Conservation (phyloP, 306 rosid genomes). For the Ceratonia siliqua region DNA sequence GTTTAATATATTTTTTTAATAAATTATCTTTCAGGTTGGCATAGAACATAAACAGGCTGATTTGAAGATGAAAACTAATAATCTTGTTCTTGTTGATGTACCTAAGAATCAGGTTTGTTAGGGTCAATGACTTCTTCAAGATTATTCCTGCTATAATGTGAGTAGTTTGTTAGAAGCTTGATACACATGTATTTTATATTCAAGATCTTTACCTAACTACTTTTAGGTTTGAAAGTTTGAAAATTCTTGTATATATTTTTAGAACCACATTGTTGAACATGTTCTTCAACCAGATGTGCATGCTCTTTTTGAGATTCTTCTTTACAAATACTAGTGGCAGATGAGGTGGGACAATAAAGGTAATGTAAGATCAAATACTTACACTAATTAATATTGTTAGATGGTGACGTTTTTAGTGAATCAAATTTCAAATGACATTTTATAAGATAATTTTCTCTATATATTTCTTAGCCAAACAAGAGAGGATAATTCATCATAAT, state of each 20-base stretch:
- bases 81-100: slow-evolving; percentile 62
- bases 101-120: slow-evolving; percentile 70
- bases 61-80: slow-evolving; percentile 57
- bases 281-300: neutral
- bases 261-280: neutral
- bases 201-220: neutral
- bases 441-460: neutral
- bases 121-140: slow-evolving; percentile 11
- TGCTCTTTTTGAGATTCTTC: neutral
- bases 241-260: slow-evolving; percentile 4
- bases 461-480: slow-evolving; percentile 3
- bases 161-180: neutral
- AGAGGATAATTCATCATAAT: neutral
- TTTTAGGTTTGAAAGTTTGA: slow-evolving; percentile 15
- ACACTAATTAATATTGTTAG: neutral
- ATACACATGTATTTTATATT: neutral
- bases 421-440: neutral
- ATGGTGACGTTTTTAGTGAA: neutral
- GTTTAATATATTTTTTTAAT: slow-evolving; percentile 25
- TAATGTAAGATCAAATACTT: neutral
- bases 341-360: neutral
- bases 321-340: neutral
- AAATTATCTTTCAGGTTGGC: slow-evolving; percentile 69
- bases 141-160: neutral
- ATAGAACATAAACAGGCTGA: slow-evolving; percentile 62